Evolutionary conservation across 2,329 filamentous ascomycete species (phyloP).

Genomic region (Claviceps humidiphila): DNA sequence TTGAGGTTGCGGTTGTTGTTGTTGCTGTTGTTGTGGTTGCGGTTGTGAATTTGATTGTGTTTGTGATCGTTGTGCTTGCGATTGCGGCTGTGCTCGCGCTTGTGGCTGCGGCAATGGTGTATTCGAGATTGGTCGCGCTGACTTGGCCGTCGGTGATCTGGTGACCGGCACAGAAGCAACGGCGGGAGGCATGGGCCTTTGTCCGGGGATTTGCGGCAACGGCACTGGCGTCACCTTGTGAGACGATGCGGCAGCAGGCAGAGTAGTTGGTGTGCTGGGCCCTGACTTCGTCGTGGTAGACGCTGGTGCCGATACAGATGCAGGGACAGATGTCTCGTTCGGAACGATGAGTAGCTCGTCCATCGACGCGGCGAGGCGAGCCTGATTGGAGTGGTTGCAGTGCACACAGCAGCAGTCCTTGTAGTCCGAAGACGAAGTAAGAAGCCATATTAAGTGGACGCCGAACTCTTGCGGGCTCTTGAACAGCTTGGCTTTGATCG

Average conservation of each 20-base stretch:
- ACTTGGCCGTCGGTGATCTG: constrained; percentile 1
- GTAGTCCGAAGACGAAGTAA: constrained; percentile 33
- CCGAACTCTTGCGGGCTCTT: constrained; percentile 41
- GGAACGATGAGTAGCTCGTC: constrained; percentile 14
- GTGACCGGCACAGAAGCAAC: neutral
- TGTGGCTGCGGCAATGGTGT: constrained; percentile 4
- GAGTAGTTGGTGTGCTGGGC: constrained; percentile 3
- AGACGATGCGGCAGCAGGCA: constrained; percentile 1
- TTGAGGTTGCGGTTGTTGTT: constrained; percentile 7
- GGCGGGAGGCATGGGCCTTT: constrained; percentile 20
- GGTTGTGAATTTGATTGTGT: constrained; percentile 8
- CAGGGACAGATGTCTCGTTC: constrained; percentile 7
- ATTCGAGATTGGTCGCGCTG: constrained; percentile 7
- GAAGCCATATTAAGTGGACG: constrained; percentile 38
- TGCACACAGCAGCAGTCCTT: constrained; percentile 38
- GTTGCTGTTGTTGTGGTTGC: constrained; percentile 1
- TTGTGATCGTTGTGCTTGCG: constrained; percentile 5
- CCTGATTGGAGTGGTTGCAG: constrained; percentile 24
- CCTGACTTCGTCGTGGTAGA: constrained; percentile 3
- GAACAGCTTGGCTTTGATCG: constrained; percentile 33
- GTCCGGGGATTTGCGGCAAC: constrained; percentile 21
- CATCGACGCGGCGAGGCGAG: constrained; percentile 11
- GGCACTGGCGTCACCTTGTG: constrained; percentile 25
- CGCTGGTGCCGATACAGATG: constrained; percentile 1
- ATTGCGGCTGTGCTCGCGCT: constrained; percentile 5